Base-by-base conservation (phyloP, 2,329 filamentous ascomycete genomes). In the Arthrinium phaeospermum region DNA sequence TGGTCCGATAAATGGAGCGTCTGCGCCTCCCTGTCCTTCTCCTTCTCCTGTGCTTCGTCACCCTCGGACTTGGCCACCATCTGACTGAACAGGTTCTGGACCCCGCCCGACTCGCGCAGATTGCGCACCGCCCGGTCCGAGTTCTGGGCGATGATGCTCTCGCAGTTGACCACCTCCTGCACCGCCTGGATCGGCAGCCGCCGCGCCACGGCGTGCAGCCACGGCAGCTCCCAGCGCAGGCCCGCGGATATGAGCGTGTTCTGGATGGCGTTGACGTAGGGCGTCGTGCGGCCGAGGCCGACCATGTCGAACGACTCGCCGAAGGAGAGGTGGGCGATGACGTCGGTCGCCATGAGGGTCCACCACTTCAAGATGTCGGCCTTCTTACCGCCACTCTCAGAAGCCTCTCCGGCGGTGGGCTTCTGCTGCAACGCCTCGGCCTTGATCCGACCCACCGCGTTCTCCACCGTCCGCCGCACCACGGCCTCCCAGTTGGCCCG, bases 271-370 rank as follows among this genome's bases (percentile, higher is more conserved):
- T 75, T 70, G 22, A 80, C 82, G 67, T 86, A 86, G 53, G 82
- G 77, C 49, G 80, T 86, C 78, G 82, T 82, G 82, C 84, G 37
- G 19, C 69, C 69, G 12, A 24, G 37, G 79, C 72, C 86, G 5
- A 91, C 77, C 80, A 86, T 86, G 0, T 79, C 78, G 72, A 90
- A 89, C 0, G 86, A 86, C n/a, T 89, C 84, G 0, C 88, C 88
- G 76, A 91, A 90, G 1, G 80, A 84, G 4, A 91, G 78, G 68
- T 89, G 83, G 0, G 84, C 86, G 69, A 90, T 87, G 0, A 88
- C 78, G 75, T 91, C 89, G 0, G 87, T 88, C 0, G 87, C 80
- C 82, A 89, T 84, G 70, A 88, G 88, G 5, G 85, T 77, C 80
- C 83, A 87, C 88, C 88, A 90, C 71, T 89, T 88, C 72, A 83